These are phyloP conservation scores for Primulina huaijiensis DNA, from an alignment of 257 asterid genomes.

Conservation along the genomic window DNA sequence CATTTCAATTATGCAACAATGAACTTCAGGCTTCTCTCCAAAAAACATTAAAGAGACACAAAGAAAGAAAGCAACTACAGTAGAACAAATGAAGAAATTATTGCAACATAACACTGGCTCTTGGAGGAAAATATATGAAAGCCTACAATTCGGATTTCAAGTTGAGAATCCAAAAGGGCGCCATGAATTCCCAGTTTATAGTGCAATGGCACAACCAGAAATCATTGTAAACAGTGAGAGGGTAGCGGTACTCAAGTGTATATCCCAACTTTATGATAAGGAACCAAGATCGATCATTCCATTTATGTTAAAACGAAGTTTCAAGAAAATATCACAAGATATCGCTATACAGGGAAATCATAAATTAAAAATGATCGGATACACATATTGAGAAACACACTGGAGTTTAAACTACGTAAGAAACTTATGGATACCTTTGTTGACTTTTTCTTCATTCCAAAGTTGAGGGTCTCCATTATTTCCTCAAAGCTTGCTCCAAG, in stretches of 20 bases:
- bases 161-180: not conserved
- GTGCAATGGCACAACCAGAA: not conserved
- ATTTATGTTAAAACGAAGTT: too few relatives aligned
- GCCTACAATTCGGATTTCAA: not conserved
- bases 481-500: conserved; percentile 62
- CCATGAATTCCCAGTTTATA: not conserved
- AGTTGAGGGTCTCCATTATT: conserved; percentile 71
- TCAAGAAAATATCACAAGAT: not conserved
- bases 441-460: conserved; percentile 56
- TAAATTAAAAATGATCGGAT: not conserved
- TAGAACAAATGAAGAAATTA: not conserved
- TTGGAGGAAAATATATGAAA: not conserved
- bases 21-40: not conserved
- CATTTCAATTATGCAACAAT: not conserved
- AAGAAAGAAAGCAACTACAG: not conserved
- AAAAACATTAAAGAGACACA: not conserved
- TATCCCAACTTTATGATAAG: not conserved
- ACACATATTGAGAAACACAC: not conserved
- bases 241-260: not conserved
- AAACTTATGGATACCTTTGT: conserved; percentile 49
- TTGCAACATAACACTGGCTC: not conserved
- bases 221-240: conserved; percentile 10
- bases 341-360: not conserved
- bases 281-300: not conserved
- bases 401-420: not conserved